phyloP scores from a whole-genome alignment of 1,139 yeast genomes.

The Sugiyamaella grinbergsii region DNA sequence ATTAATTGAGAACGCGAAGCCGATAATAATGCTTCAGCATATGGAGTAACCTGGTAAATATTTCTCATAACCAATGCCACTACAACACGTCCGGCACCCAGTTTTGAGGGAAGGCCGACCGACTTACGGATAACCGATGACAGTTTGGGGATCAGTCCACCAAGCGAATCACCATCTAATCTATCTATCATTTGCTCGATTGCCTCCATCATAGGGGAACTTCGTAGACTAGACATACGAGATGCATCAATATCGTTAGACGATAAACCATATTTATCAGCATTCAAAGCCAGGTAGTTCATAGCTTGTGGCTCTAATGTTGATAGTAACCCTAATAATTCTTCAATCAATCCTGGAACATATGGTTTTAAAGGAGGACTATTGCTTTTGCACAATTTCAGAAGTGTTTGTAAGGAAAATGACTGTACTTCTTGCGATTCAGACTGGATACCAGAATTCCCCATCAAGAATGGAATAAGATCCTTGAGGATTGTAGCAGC shows the following conservation, averaged over 20 bases:
- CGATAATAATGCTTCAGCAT: slow-evolving; percentile 63
- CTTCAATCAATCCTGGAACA: slow-evolving; percentile 68
- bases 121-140: slow-evolving; percentile 59
- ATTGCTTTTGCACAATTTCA: slow-evolving; percentile 66
- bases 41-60: slow-evolving; percentile 55
- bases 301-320: slow-evolving; percentile 89
- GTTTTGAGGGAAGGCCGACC: slow-evolving; percentile 90
- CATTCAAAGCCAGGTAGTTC: slow-evolving; percentile 83
- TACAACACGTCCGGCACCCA: slow-evolving; percentile 78
- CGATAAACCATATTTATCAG: slow-evolving; percentile 80
- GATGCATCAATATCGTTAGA: slow-evolving; percentile 74
- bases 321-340: slow-evolving; percentile 72
- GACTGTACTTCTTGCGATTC: slow-evolving; percentile 83
- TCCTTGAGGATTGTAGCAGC: slow-evolving; percentile 58
- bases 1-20: slow-evolving; percentile 60
- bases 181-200: slow-evolving; percentile 67
- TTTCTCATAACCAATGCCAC: slow-evolving; percentile 65
- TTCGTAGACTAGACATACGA: slow-evolving; percentile 70
- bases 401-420: slow-evolving; percentile 73
- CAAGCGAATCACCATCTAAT: slow-evolving; percentile 47
- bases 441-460: slow-evolving; percentile 75
- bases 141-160: slow-evolving; percentile 53
- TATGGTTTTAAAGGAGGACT: slow-evolving; percentile 65
- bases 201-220: slow-evolving; percentile 89
- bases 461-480: slow-evolving; percentile 77